Conservation (phyloP, 306 rosid species). For the Rubus parviflorus region DNA sequence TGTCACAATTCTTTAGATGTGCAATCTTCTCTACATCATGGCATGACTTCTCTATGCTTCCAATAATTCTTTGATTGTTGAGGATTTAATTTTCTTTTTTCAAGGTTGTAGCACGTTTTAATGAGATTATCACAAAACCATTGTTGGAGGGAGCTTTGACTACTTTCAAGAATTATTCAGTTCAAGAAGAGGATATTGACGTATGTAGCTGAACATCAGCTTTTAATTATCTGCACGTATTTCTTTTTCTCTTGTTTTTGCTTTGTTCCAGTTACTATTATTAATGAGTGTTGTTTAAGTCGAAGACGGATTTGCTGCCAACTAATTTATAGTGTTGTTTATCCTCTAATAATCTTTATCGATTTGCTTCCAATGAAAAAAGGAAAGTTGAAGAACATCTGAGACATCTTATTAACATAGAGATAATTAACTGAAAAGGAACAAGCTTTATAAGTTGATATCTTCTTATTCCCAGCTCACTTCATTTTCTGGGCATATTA, state of each 20-base stretch:
- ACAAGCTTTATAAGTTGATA: background rate
- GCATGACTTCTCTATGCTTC: background rate
- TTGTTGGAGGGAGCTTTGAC: slow-evolving; percentile 90
- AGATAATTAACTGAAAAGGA: background rate
- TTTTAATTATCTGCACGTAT: no score
- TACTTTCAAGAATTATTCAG: slow-evolving; percentile 71
- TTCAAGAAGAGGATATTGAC: slow-evolving; percentile 83
- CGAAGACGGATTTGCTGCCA: background rate
- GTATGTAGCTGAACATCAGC: slow-evolving; percentile 37
- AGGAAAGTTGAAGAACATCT: background rate
- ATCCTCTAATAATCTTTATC: background rate
- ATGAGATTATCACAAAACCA: slow-evolving; percentile 77
- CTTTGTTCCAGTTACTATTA: background rate
- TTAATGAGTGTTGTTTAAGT: background rate
- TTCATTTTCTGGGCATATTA: background rate
- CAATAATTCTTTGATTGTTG: slow-evolving; percentile 12
- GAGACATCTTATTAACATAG: background rate
- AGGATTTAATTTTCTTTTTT: background rate
- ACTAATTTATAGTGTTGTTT: background rate
- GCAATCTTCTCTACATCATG: background rate
- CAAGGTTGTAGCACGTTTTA: slow-evolving; percentile 94
- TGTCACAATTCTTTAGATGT: no score
- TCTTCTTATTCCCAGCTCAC: background rate
- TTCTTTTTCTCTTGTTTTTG: background rate
- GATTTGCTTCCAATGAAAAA: background rate